Evolutionary conservation across 495 filamentous ascomycete genomes (phyloP).

Genomic region (Letharia lupina): DNA sequence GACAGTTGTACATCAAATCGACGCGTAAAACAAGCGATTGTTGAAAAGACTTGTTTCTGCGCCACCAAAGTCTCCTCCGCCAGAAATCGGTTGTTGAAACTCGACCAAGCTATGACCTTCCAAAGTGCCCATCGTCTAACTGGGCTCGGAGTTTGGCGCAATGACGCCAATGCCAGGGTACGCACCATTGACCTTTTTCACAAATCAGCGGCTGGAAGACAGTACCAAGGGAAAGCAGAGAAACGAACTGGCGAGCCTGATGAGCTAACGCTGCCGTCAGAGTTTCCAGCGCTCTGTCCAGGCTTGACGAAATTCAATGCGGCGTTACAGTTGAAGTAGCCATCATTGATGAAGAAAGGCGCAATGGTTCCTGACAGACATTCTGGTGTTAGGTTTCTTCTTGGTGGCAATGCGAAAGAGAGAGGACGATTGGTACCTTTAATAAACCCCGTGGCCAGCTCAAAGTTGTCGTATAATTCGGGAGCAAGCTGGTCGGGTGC

Average conservation of each 20-base stretch:
- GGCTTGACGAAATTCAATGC: slow-evolving; percentile 15
- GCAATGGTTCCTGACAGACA: slow-evolving; percentile 14
- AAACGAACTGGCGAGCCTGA: slow-evolving; percentile 19
- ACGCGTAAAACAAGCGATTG: too few relatives aligned
- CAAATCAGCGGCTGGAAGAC: neutral
- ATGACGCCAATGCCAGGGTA: slow-evolving; percentile 7
- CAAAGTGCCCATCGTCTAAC: neutral
- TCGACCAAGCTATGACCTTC: too few relatives aligned
- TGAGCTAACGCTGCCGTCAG: slow-evolving; percentile 12
- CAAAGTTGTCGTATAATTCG: slow-evolving; percentile 16
- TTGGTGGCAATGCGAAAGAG: neutral
- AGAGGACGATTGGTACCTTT: slow-evolving; percentile 9
- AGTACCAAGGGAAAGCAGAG: neutral
- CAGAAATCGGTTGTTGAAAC: too few relatives aligned
- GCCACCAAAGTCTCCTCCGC: too few relatives aligned
- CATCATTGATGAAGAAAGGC: slow-evolving; percentile 24
- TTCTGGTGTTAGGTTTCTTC: neutral
- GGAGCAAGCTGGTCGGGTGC: slow-evolving; percentile 21
- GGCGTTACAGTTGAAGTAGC: slow-evolving; percentile 23
- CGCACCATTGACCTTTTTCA: slow-evolving; percentile 1
- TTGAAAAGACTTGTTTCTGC: too few relatives aligned
- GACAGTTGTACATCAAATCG: too few relatives aligned
- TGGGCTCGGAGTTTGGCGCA: slow-evolving; percentile 1
- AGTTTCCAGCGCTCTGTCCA: slow-evolving; percentile 13
- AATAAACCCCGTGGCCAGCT: slow-evolving; percentile 17